Percentiles rank a stretch among this genome's conserved stretches.
phyloP scores from a whole-genome alignment of 495 filamentous ascomycete species.

The Platismatia glauca region DNA sequence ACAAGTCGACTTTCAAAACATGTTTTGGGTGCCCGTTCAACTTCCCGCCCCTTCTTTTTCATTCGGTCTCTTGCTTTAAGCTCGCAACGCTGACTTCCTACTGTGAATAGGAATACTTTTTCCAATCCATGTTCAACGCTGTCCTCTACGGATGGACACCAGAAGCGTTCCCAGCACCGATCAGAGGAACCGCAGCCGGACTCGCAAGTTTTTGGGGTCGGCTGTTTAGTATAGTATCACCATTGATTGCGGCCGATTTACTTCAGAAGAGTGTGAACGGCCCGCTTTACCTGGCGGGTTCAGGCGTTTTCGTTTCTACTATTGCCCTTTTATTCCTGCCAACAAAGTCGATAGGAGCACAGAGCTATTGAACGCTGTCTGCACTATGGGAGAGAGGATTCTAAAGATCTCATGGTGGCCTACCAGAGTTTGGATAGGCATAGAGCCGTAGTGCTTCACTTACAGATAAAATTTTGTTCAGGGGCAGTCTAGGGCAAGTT shows the following conservation, averaged over 20 bases:
- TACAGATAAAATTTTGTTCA: background rate
- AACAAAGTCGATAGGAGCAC: slow-evolving; percentile 25
- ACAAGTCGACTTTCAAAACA: background rate
- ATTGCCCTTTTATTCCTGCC: slow-evolving; percentile 34
- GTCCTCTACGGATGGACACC: slow-evolving; percentile 51
- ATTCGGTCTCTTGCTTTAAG: background rate
- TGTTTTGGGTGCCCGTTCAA: background rate
- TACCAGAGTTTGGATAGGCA: background rate
- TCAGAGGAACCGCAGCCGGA: slow-evolving; percentile 45
- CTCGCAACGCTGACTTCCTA: background rate
- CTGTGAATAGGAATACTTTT: slow-evolving; percentile 33
- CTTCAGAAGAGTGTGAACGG: slow-evolving; percentile 28
- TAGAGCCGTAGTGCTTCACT: too few species aligned
- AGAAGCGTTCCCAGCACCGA: slow-evolving; percentile 46
- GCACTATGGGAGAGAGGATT: background rate
- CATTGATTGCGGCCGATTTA: slow-evolving; percentile 34
- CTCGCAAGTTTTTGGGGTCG: slow-evolving; percentile 43
- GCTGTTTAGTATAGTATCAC: slow-evolving; percentile 37
- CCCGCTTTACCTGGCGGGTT: slow-evolving; percentile 38
- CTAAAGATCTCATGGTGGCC: background rate
- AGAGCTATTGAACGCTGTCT: slow-evolving; percentile 20
- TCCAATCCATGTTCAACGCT: slow-evolving; percentile 45
- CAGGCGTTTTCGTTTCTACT: slow-evolving; percentile 36
- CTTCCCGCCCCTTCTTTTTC: background rate
- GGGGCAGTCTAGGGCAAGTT: background rate